phyloP scores from a whole-genome alignment of 768 basidiomycete species.

The Cyclocybe aegerita region DNA sequence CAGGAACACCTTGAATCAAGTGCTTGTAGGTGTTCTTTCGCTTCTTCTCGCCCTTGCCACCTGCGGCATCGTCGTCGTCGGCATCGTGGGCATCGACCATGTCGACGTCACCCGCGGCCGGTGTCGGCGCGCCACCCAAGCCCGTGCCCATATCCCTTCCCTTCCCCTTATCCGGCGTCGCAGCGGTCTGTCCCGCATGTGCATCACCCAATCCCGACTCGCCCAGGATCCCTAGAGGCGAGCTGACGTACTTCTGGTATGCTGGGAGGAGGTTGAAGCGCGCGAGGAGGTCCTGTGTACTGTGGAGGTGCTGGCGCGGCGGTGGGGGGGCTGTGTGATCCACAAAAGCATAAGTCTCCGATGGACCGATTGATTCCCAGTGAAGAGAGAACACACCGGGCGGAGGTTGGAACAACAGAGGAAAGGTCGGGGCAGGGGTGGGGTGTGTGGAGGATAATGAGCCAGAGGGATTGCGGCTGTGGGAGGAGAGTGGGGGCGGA shows the following conservation, averaged over 20 bases:
- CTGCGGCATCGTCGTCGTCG: conserved; percentile 55
- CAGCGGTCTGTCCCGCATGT: conserved; percentile 16
- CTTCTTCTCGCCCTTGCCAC: conserved; percentile 63
- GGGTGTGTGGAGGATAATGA: conserved; percentile 21
- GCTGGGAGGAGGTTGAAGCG: conserved; percentile 69
- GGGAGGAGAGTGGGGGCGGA: conserved; percentile 27
- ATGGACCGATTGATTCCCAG: background rate
- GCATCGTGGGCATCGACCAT: conserved; percentile 37
- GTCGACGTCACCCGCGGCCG: conserved; percentile 27
- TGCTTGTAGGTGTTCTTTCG: conserved; percentile 78
- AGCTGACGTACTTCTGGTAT: conserved; percentile 79
- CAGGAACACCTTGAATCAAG: conserved; percentile 73
- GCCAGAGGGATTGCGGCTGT: conserved; percentile 21
- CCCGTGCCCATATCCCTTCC: conserved; percentile 39
- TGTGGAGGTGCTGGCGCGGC: conserved; percentile 53
- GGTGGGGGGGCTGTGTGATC: conserved; percentile 30
- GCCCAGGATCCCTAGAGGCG: conserved; percentile 32
- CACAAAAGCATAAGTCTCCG: background rate
- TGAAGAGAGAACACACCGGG: conserved; percentile 30
- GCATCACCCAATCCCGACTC: background rate
- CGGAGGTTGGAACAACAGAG: conserved; percentile 33
- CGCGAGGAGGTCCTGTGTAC: conserved; percentile 78
- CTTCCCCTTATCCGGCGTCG: conserved; percentile 46
- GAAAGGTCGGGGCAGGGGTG: conserved; percentile 22
- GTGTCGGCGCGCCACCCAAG: conserved; percentile 11